These are phyloP conservation scores for Rhizophora mangle DNA, from an alignment of 345 rosid genomes.

Conservation along the genomic window DNA sequence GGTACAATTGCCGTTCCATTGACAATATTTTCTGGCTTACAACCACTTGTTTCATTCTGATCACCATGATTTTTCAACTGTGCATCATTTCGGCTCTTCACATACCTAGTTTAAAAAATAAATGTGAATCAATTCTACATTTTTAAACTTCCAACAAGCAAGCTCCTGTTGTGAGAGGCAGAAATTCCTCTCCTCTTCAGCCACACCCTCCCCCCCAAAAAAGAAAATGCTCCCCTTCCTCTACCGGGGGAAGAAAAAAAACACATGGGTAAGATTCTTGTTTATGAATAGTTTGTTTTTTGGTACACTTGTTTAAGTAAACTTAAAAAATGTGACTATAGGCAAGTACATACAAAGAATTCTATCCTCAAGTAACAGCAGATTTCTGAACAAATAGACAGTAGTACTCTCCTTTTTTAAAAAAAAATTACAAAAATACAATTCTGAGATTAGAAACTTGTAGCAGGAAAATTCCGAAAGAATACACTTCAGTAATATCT, in stretches of 20 bases:
- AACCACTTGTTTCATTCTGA: conserved; percentile 38
- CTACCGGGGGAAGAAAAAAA: no score
- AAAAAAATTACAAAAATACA: neutral
- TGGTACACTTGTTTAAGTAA: no score
- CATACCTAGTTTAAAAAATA: conserved; percentile 47
- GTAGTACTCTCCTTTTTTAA: neutral
- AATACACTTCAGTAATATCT: neutral
- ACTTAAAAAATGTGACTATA: no score
- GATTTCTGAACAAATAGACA: no score
- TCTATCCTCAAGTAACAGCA: no score
- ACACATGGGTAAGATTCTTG: no score
- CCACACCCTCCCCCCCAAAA: no score
- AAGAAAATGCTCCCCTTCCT: no score
- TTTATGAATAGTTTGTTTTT: no score
- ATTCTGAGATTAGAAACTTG: neutral
- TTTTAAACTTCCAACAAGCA: conserved; percentile 4
- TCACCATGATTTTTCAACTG: conserved; percentile 47
- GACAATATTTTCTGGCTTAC: conserved; percentile 63
- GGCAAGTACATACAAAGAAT: no score
- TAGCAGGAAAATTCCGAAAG: neutral
- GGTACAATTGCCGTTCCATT: conserved; percentile 60
- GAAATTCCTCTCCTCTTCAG: neutral
- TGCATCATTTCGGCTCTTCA: conserved; percentile 82
- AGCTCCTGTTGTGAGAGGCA: neutral
- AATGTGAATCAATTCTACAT: neutral